These are phyloP conservation scores for Zymoseptoria brevis DNA, from an alignment of 2,329 filamentous ascomycete genomes.

Conservation along the genomic window DNA sequence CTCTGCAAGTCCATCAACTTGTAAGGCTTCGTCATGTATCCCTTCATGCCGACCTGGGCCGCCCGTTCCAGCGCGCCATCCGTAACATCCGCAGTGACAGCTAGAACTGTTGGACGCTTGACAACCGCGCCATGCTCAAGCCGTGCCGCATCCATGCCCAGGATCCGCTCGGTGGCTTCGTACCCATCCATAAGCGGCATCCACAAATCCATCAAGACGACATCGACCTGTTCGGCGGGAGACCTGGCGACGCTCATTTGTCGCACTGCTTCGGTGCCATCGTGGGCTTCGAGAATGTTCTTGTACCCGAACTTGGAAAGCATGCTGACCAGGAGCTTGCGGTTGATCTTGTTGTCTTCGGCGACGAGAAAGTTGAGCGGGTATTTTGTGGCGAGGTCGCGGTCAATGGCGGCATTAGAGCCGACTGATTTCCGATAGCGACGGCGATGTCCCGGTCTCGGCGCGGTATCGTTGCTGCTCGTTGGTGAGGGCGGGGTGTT, in stretches of 20 bases:
- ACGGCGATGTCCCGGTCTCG: slow-evolving; percentile 4
- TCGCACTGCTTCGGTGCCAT: slow-evolving; percentile 59
- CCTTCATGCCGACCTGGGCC: slow-evolving; percentile 56
- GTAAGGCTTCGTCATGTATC: slow-evolving; percentile 62
- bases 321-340: slow-evolving; percentile 59
- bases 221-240: slow-evolving; percentile 43
- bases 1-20: slow-evolving; percentile 55
- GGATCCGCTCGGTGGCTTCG: slow-evolving; percentile 56
- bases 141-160: slow-evolving; percentile 38
- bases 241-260: slow-evolving; percentile 39
- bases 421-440: slow-evolving; percentile 18
- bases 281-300: slow-evolving; percentile 56
- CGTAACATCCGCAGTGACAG: slow-evolving; percentile 60
- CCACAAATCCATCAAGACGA: slow-evolving; percentile 68
- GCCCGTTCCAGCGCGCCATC: slow-evolving; percentile 54
- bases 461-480: not conserved
- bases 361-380: slow-evolving; percentile 62
- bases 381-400: slow-evolving; percentile 49
- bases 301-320: slow-evolving; percentile 59
- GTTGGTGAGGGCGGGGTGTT: slow-evolving; percentile 7
- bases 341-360: slow-evolving; percentile 66
- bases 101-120: slow-evolving; percentile 43
- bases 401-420: slow-evolving; percentile 39
- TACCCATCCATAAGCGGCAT: slow-evolving; percentile 69
- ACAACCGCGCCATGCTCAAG: not conserved